A percentile compares a stretch with the other conserved stretches of the same genome.
phyloP scores from a whole-genome alignment of 148 eudicot genomes.

The Limonium bicolor region DNA sequence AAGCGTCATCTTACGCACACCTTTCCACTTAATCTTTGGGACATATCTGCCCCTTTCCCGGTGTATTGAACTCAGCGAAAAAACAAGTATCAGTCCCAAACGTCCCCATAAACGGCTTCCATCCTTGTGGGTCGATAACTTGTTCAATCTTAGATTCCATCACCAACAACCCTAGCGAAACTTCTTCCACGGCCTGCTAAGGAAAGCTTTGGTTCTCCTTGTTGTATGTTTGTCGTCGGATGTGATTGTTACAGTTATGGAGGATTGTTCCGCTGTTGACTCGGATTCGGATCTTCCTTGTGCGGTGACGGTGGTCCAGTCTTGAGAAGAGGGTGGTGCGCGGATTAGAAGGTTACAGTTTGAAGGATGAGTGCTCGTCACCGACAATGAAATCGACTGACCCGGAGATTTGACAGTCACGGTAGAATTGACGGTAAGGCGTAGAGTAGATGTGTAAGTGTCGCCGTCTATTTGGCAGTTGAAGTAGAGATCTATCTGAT shows the following conservation, averaged over 20 bases:
- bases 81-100: constrained; percentile 23
- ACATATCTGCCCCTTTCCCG: constrained; percentile 36
- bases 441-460: constrained; percentile 61
- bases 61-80: constrained; percentile 51
- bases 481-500: too few species aligned
- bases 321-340: constrained; percentile 45
- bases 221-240: constrained; percentile 13
- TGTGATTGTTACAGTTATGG: constrained; percentile 29
- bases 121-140: constrained; percentile 30
- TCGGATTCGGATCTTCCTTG: constrained; percentile 59
- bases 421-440: constrained; percentile 67
- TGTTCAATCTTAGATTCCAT: constrained; percentile 39
- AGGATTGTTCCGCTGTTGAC: constrained; percentile 55
- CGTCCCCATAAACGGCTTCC: constrained; percentile 46
- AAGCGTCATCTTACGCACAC: not conserved
- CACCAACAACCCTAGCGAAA: constrained; percentile 38
- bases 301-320: constrained; percentile 57
- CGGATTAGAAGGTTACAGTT: constrained; percentile 49
- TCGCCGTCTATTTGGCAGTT: constrained; percentile 39
- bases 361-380: constrained; percentile 48
- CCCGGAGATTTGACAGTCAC: constrained; percentile 56
- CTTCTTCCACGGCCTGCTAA: constrained; percentile 69
- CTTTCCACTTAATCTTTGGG: constrained; percentile 33
- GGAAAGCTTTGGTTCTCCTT: constrained; percentile 24
- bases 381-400: constrained; percentile 74